Percentiles rank a stretch among this genome's conserved stretches.
Evolutionary conservation across 768 basidiomycete species (phyloP).

Genomic region (Xanthoconium purpureum): DNA sequence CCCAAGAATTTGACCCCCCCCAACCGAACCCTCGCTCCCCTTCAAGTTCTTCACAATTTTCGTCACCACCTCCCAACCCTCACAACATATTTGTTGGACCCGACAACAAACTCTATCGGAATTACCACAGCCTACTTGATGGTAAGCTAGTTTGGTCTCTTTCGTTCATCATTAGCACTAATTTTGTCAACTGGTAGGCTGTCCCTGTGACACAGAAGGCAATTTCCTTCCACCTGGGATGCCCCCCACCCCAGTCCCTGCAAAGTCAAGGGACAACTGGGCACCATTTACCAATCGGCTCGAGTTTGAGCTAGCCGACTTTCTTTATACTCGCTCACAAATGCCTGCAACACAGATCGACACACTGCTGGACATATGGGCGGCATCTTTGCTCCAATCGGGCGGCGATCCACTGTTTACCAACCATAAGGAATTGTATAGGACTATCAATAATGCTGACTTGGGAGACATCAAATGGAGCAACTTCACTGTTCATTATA

Average conservation of each 20-base stretch:
- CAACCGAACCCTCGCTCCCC: too few species aligned
- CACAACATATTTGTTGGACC: too few species aligned
- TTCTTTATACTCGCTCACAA: neutral
- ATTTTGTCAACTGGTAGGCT: neutral
- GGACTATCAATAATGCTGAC: neutral
- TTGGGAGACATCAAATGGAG: neutral
- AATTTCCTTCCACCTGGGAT: neutral
- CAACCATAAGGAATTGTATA: neutral
- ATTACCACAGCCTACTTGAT: neutral
- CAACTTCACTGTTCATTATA: neutral
- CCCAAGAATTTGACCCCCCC: too few species aligned
- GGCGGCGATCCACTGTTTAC: neutral
- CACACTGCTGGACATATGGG: neutral
- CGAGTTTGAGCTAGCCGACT: neutral
- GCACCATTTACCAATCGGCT: neutral
- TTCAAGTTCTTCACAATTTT: too few species aligned
- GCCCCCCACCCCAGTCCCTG: neutral
- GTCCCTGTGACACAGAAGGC: neutral
- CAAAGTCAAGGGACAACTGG: neutral
- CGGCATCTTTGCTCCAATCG: neutral
- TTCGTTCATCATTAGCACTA: too few species aligned
- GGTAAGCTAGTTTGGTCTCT: too few species aligned
- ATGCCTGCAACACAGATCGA: neutral
- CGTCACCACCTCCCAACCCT: too few species aligned
- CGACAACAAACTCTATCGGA: too few species aligned